Percentiles rank a stretch among this genome's conserved stretches.
These are phyloP conservation scores for Pogostemon cablin DNA, from an alignment of 257 asterid genomes.

Conservation along the genomic window DNA sequence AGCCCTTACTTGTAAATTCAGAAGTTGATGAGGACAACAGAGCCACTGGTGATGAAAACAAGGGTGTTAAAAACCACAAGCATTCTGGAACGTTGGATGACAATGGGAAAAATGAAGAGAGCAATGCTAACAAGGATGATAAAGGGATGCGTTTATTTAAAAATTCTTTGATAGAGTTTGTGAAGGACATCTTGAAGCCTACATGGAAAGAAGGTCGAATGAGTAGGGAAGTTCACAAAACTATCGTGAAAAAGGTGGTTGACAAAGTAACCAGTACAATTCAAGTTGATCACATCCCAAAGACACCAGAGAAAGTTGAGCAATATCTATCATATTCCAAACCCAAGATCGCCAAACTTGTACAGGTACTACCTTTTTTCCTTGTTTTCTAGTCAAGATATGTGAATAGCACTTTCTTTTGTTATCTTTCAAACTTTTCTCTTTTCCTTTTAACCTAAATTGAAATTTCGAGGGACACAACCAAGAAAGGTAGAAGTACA, in stretches of 20 bases:
- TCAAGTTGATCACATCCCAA: constrained; percentile 73
- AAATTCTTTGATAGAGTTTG: constrained; percentile 77
- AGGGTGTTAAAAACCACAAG: constrained; percentile 46
- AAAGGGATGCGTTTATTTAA: constrained; percentile 79
- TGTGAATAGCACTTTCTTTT: not conserved
- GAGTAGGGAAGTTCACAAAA: constrained; percentile 94
- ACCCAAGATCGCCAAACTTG: constrained; percentile 84
- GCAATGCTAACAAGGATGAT: constrained; percentile 65
- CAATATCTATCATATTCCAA: constrained; percentile 74
- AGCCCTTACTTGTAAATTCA: constrained; percentile 31
- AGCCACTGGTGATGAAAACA: constrained; percentile 35
- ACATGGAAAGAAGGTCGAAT: constrained; percentile 90
- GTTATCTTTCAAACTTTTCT: not conserved
- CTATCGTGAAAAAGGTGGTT: constrained; percentile 91
- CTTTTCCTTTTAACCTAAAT: not conserved
- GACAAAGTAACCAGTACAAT: constrained; percentile 80
- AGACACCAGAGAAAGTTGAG: constrained; percentile 73
- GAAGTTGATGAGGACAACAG: constrained; percentile 43
- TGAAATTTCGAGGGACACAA: not conserved
- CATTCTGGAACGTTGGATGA: constrained; percentile 44
- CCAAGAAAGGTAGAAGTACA: not conserved
- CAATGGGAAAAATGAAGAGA: constrained; percentile 55
- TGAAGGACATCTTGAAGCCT: constrained; percentile 87
- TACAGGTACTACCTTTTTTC: constrained; percentile 58
- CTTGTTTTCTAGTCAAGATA: constrained; percentile 1